These are phyloP conservation scores for Phytophthora quininea DNA, from an alignment of 352 stramenopile genomes.

Conservation along the genomic window DNA sequence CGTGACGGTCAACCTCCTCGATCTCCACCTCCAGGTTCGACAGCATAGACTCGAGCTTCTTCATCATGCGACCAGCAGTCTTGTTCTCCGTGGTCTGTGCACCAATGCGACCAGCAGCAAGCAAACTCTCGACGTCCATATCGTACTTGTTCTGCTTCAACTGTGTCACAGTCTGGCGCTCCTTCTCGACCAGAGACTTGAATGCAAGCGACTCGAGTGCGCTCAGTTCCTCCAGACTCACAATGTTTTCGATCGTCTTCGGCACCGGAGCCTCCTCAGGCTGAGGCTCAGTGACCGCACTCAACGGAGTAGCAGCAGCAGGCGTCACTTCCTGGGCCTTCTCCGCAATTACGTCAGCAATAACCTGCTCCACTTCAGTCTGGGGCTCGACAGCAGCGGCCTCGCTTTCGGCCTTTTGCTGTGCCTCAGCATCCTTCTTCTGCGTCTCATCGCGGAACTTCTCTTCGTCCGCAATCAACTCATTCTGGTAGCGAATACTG, in stretches of 20 bases:
- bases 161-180: conserved; percentile 83
- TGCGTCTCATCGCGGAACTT: conserved; percentile 89
- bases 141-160: conserved; percentile 90
- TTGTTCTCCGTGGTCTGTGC: conserved; percentile 87
- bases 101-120: conserved; percentile 82
- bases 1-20: conserved; percentile 94
- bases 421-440: conserved; percentile 80
- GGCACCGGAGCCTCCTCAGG: conserved; percentile 27
- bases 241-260: conserved; percentile 78
- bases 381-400: conserved; percentile 28
- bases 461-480: conserved; percentile 93
- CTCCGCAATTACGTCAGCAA: conserved; percentile 40
- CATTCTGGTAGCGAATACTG: conserved; percentile 96
- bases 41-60: conserved; percentile 93
- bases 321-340: conserved; percentile 23
- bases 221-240: conserved; percentile 82
- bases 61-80: conserved; percentile 91
- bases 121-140: conserved; percentile 85
- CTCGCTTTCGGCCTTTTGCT: conserved; percentile 80
- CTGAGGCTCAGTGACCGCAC: conserved; percentile 18
- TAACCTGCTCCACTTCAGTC: conserved; percentile 41
- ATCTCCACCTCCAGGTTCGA: conserved; percentile 94
- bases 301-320: not conserved
- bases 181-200: conserved; percentile 88
- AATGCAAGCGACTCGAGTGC: conserved; percentile 86